Evolutionary conservation across 306 rosid genomes (phyloP).

Genomic region (Cucumis hystrix): DNA sequence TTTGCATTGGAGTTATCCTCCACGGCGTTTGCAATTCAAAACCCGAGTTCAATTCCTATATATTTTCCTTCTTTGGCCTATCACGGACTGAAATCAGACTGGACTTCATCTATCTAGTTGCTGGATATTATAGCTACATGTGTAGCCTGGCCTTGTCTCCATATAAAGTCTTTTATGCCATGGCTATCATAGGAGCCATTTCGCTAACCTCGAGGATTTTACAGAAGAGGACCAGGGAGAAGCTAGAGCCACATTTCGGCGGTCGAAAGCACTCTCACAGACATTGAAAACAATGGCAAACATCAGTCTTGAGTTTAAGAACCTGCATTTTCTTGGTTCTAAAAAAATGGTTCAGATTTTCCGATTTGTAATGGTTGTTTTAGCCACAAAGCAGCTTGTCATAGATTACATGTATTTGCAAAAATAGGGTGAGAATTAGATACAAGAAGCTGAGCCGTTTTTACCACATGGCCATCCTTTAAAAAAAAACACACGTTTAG

Average conservation of each 20-base stretch:
- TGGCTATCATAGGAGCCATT: slow-evolving; percentile 60
- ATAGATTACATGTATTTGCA: not conserved
- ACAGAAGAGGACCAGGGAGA: slow-evolving; percentile 35
- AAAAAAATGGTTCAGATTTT: not conserved
- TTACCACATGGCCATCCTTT: not conserved
- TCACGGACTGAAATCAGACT: slow-evolving; percentile 38
- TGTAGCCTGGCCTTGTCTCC: slow-evolving; percentile 76
- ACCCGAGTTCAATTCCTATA: slow-evolving; percentile 55
- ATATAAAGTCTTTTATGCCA: slow-evolving; percentile 40
- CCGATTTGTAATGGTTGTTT: not conserved
- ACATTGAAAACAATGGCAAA: slow-evolving; percentile 27
- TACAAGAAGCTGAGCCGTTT: slow-evolving; percentile 6
- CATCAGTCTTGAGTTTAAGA: not conserved
- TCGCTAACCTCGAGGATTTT: slow-evolving; percentile 40
- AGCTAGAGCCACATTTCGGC: slow-evolving; percentile 32
- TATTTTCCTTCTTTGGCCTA: slow-evolving; percentile 31
- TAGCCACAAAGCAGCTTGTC: not conserved
- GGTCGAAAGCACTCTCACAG: slow-evolving; percentile 70
- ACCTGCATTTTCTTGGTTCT: not conserved
- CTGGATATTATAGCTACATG: slow-evolving; percentile 63
- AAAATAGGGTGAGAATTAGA: not conserved
- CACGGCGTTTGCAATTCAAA: slow-evolving; percentile 65
- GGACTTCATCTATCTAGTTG: slow-evolving; percentile 46
- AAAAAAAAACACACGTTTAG: not conserved
- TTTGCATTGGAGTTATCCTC: slow-evolving; percentile 69